Evolutionary conservation across 805 yeast species (phyloP).

Genomic region (Yarrowia osloensis): DNA sequence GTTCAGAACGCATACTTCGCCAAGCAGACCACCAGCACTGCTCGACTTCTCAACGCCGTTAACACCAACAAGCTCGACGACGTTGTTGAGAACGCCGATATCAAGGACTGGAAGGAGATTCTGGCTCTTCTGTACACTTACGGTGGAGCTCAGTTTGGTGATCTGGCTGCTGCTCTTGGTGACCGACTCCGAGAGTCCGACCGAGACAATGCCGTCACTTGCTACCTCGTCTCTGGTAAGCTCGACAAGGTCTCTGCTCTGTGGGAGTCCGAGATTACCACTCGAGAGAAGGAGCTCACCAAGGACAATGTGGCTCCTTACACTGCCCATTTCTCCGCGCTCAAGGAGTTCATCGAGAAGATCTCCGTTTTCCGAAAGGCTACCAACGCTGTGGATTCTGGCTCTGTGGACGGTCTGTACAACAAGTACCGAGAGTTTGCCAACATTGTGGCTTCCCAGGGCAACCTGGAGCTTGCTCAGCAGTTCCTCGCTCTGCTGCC

Average conservation of each 20-base stretch:
- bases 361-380: conserved; percentile 70
- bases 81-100: conserved; percentile 73
- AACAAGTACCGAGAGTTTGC: conserved; percentile 79
- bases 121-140: conserved; percentile 69
- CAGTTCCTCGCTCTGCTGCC: conserved; percentile 72
- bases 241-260: conserved; percentile 74
- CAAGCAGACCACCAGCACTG: conserved; percentile 53
- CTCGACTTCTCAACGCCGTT: conserved; percentile 73
- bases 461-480: conserved; percentile 79
- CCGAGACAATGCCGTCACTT: conserved; percentile 73
- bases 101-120: conserved; percentile 79
- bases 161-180: conserved; percentile 67
- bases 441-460: conserved; percentile 73
- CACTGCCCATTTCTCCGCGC: conserved; percentile 80
- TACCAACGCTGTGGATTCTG: conserved; percentile 36
- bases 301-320: conserved; percentile 56
- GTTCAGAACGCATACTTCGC: conserved; percentile 73
- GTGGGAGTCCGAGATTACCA: conserved; percentile 77
- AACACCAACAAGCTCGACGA: conserved; percentile 58
- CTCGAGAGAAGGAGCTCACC: conserved; percentile 46
- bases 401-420: conserved; percentile 45
- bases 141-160: conserved; percentile 48
- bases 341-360: conserved; percentile 81
- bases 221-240: conserved; percentile 79
- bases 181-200: conserved; percentile 63